Evolutionary conservation across 2,329 filamentous ascomycete genomes (phyloP).

Genomic region (Verticillium longisporum): DNA sequence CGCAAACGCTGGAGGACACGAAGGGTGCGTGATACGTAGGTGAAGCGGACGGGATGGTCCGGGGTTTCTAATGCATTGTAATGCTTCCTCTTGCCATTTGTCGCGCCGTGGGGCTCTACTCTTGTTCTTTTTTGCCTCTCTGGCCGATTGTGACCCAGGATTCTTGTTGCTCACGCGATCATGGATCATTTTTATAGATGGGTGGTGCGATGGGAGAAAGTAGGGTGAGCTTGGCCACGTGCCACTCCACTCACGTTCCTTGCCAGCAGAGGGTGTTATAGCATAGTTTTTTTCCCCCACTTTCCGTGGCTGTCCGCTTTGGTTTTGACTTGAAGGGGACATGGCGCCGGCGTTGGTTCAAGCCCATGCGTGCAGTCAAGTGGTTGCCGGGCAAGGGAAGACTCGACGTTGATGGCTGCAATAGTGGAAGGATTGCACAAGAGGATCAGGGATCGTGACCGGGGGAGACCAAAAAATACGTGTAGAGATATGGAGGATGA

Average conservation of each 20-base stretch:
- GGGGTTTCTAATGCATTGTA: background rate
- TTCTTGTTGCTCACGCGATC: background rate
- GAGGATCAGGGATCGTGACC: background rate
- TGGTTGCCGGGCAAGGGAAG: background rate
- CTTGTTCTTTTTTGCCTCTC: background rate
- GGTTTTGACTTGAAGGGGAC: background rate
- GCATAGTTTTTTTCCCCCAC: background rate
- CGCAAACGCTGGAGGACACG: conserved; percentile 25
- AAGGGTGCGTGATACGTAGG: conserved; percentile 45
- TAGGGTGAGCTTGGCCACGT: background rate
- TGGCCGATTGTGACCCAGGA: background rate
- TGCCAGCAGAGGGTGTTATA: background rate
- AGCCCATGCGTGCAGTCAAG: background rate
- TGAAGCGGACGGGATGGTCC: background rate
- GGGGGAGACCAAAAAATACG: background rate
- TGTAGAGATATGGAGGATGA: background rate
- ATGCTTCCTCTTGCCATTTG: background rate
- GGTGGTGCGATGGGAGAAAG: background rate
- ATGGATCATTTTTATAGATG: background rate
- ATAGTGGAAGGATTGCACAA: too few species aligned
- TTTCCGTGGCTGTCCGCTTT: background rate
- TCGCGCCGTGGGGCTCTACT: background rate
- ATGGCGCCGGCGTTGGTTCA: background rate
- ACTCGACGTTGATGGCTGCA: background rate
- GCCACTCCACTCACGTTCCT: background rate